A percentile compares a stretch with the other conserved stretches of the same genome.
Conservation (phyloP, 192 early-diverging fungal species). For the Coemansia sp. region DNA sequence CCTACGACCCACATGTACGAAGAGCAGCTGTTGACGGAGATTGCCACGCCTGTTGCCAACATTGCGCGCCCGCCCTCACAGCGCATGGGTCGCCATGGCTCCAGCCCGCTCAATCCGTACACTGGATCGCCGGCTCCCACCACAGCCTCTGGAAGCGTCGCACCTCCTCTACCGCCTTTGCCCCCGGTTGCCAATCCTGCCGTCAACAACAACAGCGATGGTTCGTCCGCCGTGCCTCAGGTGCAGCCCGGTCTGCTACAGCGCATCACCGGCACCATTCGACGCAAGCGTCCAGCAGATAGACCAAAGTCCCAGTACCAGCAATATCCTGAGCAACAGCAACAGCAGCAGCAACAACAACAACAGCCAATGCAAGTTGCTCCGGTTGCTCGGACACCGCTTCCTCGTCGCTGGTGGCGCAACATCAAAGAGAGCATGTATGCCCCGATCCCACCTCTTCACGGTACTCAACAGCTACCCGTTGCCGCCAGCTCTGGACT, state of each 20-base stretch:
- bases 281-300: constrained; percentile 6
- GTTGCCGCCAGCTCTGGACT: not conserved
- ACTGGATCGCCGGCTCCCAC: constrained; percentile 5
- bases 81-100: constrained; percentile 49
- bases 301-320: not conserved
- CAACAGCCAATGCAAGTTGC: not conserved
- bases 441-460: constrained; percentile 46
- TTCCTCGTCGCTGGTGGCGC: constrained; percentile 50
- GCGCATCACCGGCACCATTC: constrained; percentile 29
- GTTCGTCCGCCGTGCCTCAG: constrained; percentile 1
- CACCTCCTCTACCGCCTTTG: constrained; percentile 37
- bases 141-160: constrained; percentile 19
- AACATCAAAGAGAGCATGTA: constrained; percentile 50
- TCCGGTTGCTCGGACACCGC: constrained; percentile 20
- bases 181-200: constrained; percentile 4
- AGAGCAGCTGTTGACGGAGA: constrained; percentile 1
- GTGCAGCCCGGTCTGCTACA: constrained; percentile 20
- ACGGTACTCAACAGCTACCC: constrained; percentile 10
- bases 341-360: not conserved
- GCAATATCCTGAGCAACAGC: not conserved
- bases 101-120: constrained; percentile 46
- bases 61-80: not conserved
- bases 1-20: not conserved
- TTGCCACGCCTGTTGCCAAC: constrained; percentile 1
- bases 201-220: not conserved